These are phyloP conservation scores for Gloeostereum incarnatum DNA, from an alignment of 768 basidiomycete genomes.

Conservation along the genomic window DNA sequence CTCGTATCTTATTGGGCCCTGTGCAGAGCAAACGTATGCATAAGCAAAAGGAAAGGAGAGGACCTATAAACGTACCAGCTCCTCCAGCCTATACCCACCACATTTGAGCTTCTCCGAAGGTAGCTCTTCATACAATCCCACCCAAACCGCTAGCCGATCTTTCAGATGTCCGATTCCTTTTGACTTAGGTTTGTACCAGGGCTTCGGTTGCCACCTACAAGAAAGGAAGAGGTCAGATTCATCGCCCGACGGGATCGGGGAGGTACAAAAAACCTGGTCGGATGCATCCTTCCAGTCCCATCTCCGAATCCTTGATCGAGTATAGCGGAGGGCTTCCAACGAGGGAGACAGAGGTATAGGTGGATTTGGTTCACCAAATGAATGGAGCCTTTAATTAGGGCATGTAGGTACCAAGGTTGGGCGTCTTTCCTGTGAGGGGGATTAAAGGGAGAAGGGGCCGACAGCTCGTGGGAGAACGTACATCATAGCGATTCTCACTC, in stretches of 20 bases:
- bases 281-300: conserved; percentile 20
- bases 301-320: conserved; percentile 12
- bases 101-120: conserved; percentile 28
- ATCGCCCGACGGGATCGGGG: neutral
- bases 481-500: conserved; percentile 40
- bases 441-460: neutral
- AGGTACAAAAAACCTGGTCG: conserved; percentile 17
- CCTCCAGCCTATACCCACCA: conserved; percentile 31
- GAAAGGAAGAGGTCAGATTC: no score
- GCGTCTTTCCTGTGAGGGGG: conserved; percentile 21
- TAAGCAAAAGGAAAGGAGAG: neutral
- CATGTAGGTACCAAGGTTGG: conserved; percentile 24
- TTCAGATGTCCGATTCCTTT: conserved; percentile 14
- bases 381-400: conserved; percentile 16
- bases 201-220: conserved; percentile 20
- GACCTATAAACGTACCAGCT: conserved; percentile 24
- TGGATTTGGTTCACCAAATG: conserved; percentile 20
- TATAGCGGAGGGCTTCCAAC: conserved; percentile 10
- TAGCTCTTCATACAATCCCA: conserved; percentile 26
- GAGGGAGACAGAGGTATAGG: conserved; percentile 29
- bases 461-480: conserved; percentile 18
- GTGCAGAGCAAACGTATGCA: neutral
- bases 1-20: conserved; percentile 30
- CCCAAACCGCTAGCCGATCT: conserved; percentile 21
- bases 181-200: conserved; percentile 38